Evolutionary conservation across 495 filamentous ascomycete genomes (phyloP).

Genomic region (Glonium stellatum): DNA sequence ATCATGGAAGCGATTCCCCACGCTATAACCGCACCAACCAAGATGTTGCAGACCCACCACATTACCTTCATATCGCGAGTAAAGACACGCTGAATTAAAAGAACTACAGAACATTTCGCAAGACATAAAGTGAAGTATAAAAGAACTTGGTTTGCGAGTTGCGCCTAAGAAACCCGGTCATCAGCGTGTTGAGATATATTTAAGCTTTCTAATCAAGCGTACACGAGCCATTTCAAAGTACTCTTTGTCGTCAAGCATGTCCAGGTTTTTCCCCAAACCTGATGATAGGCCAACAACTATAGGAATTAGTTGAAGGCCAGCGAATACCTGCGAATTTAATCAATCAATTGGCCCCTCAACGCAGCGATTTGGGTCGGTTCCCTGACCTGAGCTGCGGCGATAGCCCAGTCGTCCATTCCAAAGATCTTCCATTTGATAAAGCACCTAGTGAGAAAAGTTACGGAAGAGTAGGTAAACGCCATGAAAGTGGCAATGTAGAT

Average conservation of each 20-base stretch:
- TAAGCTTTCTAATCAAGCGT: not conserved
- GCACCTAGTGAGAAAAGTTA: slow-evolving; percentile 18
- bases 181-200: not conserved
- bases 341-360: not conserved
- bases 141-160: slow-evolving; percentile 16
- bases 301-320: slow-evolving; percentile 6
- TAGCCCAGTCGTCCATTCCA: slow-evolving; percentile 25
- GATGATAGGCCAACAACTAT: slow-evolving; percentile 6
- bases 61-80: slow-evolving; percentile 17
- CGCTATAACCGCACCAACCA: slow-evolving; percentile 1
- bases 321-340: not conserved
- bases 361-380: too few species aligned
- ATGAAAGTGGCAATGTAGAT: slow-evolving; percentile 24
- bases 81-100: slow-evolving; percentile 22
- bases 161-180: not conserved
- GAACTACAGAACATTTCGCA: slow-evolving; percentile 18
- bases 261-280: slow-evolving; percentile 13
- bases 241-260: slow-evolving; percentile 6
- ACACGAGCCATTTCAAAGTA: slow-evolving; percentile 8
- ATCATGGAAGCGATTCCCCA: slow-evolving; percentile 10
- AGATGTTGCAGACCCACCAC: slow-evolving; percentile 18
- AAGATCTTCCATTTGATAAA: slow-evolving; percentile 24
- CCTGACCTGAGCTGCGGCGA: slow-evolving; percentile 15
- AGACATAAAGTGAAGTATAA: slow-evolving; percentile 15
- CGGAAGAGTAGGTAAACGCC: slow-evolving; percentile 12